Conservation (phyloP, 306 rosid species). For the Medicago ruthenica region DNA sequence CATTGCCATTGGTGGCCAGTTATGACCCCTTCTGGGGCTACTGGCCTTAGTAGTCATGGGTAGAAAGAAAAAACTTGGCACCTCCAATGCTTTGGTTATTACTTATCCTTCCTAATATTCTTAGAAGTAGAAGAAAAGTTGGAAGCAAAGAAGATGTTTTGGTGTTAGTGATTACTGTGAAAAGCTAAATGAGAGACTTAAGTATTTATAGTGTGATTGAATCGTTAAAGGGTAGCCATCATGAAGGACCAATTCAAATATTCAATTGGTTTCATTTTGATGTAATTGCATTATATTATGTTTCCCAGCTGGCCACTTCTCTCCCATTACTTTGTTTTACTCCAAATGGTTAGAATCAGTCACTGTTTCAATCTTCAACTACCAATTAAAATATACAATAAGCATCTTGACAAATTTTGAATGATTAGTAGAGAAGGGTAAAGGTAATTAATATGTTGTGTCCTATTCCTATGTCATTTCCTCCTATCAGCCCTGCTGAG, state of each 20-base stretch:
- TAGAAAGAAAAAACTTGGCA: constrained; percentile 22
- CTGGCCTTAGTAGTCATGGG: constrained; percentile 63
- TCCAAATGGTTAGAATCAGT: constrained; percentile 35
- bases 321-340: constrained; percentile 32
- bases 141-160: constrained; percentile 6
- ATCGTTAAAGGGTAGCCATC: constrained; percentile 70
- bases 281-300: constrained; percentile 40
- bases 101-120: constrained; percentile 14
- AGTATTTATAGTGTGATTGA: constrained; percentile 55
- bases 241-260: constrained; percentile 57
- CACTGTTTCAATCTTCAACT: constrained; percentile 46
- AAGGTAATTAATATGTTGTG: background rate
- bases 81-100: constrained; percentile 45
- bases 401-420: constrained; percentile 23
- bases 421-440: background rate
- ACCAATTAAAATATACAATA: constrained; percentile 39
- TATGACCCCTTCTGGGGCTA: constrained; percentile 76
- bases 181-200: constrained; percentile 41
- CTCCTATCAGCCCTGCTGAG: constrained; percentile 32
- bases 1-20: constrained; percentile 66
- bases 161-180: constrained; percentile 43
- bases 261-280: constrained; percentile 35
- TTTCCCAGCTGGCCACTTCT: constrained; percentile 58
- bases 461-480: constrained; percentile 35
- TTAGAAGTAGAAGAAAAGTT: background rate